Conservation (phyloP, 148 eudicot species). For the Selenicereus undatus region DNA sequence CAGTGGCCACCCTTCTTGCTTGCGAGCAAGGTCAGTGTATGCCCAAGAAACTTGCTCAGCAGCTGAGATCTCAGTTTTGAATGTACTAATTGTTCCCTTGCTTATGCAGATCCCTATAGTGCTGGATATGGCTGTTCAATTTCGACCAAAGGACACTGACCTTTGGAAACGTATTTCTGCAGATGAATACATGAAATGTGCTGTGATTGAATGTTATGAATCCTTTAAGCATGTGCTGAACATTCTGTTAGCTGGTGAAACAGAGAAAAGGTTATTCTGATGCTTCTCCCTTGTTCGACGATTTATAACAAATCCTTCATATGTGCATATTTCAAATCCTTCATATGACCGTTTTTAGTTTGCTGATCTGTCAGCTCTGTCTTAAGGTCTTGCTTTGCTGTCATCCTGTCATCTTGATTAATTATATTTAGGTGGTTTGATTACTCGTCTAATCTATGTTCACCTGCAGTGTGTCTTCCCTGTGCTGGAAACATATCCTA, state of each 20-base stretch:
- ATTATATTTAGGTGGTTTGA: no score
- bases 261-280: conserved; percentile 60
- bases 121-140: conserved; percentile 73
- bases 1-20: conserved; percentile 97
- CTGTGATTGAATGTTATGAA: conserved; percentile 77
- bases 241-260: conserved; percentile 56
- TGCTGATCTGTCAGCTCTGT: background rate
- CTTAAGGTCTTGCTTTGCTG: background rate
- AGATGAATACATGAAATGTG: conserved; percentile 78
- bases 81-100: conserved; percentile 5
- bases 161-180: conserved; percentile 74
- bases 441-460: no score
- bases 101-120: conserved; percentile 68
- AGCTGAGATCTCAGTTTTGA: conserved; percentile 8
- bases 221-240: conserved; percentile 59
- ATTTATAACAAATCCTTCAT: background rate
- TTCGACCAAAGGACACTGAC: conserved; percentile 64
- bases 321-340: background rate
- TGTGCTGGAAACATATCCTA: background rate
- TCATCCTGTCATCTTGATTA: no score
- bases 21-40: conserved; percentile 64
- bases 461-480: background rate
- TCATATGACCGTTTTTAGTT: background rate
- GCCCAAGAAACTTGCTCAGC: background rate
- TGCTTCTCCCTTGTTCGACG: background rate